Percentiles rank a stretch among this genome's conserved stretches.
Conservation (phyloP, 2,329 filamentous ascomycete species). For the Cladosporium oxysporum region DNA sequence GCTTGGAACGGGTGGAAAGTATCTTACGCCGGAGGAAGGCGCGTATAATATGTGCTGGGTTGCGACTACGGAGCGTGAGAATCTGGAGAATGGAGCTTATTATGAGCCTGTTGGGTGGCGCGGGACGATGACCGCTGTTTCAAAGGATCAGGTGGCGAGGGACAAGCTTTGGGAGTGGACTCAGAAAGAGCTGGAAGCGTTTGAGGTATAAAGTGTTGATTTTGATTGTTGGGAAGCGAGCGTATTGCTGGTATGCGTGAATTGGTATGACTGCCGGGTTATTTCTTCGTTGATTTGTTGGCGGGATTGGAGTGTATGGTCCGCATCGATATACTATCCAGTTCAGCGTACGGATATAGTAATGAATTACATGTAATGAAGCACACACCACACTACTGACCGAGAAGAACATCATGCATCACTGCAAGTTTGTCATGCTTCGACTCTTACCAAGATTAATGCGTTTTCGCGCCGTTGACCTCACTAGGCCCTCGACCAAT, state of each 20-base stretch:
- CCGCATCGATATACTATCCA: background rate
- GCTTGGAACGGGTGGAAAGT: constrained; percentile 15
- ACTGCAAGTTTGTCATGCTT: background rate
- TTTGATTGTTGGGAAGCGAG: background rate
- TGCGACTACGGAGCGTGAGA: constrained; percentile 26
- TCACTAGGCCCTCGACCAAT: no score
- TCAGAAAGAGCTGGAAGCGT: constrained; percentile 28
- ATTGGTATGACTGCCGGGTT: background rate
- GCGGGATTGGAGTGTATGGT: background rate
- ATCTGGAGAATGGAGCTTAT: constrained; percentile 44
- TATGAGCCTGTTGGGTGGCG: constrained; percentile 43
- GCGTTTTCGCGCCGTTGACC: background rate
- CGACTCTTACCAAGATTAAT: background rate
- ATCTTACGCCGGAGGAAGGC: constrained; percentile 29
- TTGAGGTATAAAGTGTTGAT: background rate
- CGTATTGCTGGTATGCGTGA: background rate
- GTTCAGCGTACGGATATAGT: background rate
- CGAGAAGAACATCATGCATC: background rate
- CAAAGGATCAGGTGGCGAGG: constrained; percentile 31
- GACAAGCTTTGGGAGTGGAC: constrained; percentile 44
- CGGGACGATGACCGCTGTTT: constrained; percentile 25
- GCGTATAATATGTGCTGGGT: constrained; percentile 48
- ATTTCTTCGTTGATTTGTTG: no score
- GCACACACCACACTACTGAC: background rate
- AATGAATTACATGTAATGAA: background rate